Evolutionary conservation across 495 filamentous ascomycete species (phyloP).

Genomic region (Aspergillus affinis): DNA sequence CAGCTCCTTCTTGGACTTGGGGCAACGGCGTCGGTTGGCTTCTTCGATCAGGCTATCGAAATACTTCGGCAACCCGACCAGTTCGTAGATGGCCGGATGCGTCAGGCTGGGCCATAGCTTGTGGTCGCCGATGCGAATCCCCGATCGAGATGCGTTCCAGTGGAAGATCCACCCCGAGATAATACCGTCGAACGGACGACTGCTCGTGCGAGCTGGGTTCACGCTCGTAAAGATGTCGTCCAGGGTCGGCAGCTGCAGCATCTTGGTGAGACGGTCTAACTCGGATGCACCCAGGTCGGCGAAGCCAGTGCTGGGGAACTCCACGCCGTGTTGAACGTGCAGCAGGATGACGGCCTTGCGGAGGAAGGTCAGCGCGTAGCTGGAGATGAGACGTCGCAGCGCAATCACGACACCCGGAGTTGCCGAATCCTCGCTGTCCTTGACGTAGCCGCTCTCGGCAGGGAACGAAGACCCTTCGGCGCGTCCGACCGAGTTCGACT

Average conservation of each 20-base stretch:
- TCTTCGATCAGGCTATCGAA: constrained; percentile 94
- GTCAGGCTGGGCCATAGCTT: constrained; percentile 54
- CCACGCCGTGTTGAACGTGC: constrained; percentile 83
- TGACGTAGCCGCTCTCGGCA: constrained; percentile 44
- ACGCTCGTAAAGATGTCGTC: constrained; percentile 69
- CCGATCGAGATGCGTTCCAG: constrained; percentile 48
- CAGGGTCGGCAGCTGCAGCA: constrained; percentile 72
- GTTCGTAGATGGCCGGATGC: constrained; percentile 90
- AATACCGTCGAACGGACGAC: constrained; percentile 45
- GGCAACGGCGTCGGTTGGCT: constrained; percentile 79
- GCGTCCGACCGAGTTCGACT: constrained; percentile 44
- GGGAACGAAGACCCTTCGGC: constrained; percentile 44
- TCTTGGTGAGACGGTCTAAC: constrained; percentile 74
- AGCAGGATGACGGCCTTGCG: constrained; percentile 82
- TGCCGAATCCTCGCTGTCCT: constrained; percentile 42
- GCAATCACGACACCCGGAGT: constrained; percentile 42
- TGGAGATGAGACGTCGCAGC: constrained; percentile 58
- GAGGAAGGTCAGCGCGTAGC: constrained; percentile 86
- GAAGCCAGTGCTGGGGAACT: constrained; percentile 75
- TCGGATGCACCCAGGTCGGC: constrained; percentile 67
- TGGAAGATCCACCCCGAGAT: constrained; percentile 81
- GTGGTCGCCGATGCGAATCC: constrained; percentile 41
- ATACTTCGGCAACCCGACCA: constrained; percentile 87
- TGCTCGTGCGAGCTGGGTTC: constrained; percentile 32
- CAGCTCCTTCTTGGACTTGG: constrained; percentile 85